Conservation (phyloP, 495 filamentous ascomycete species). For the Daldinia childiae region DNA sequence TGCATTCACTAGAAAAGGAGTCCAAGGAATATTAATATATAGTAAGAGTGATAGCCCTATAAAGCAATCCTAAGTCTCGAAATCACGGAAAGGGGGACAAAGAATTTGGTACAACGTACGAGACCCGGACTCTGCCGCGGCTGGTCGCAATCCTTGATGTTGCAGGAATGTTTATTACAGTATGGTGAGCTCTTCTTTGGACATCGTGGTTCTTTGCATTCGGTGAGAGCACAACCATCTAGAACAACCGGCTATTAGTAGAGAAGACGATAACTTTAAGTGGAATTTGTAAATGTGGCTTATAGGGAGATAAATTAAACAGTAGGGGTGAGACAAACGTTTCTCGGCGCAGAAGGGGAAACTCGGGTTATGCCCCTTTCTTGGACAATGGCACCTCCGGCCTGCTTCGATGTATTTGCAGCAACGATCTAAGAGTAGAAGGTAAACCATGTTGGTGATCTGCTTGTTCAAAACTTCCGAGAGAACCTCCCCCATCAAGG, state of each 20-base stretch:
- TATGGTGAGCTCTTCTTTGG: slow-evolving; percentile 22
- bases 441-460: background rate
- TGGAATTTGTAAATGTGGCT: too few relatives aligned
- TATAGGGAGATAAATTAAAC: background rate
- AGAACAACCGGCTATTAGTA: background rate
- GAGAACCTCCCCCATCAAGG: too few relatives aligned
- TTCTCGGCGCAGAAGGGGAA: slow-evolving; percentile 29
- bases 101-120: background rate
- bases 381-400: slow-evolving; percentile 13
- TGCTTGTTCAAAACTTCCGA: background rate
- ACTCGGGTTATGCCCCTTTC: slow-evolving; percentile 14
- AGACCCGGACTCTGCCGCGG: slow-evolving; percentile 21
- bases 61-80: too few relatives aligned
- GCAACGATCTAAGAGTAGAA: slow-evolving; percentile 17
- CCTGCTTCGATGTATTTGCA: slow-evolving; percentile 17
- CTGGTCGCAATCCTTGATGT: slow-evolving; percentile 20
- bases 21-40: background rate
- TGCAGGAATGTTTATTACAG: slow-evolving; percentile 31
- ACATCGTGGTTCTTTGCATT: slow-evolving; percentile 26
- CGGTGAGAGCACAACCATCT: slow-evolving; percentile 23
- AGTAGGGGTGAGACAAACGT: slow-evolving; percentile 28
- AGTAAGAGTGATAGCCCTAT: background rate
- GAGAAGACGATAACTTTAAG: background rate
- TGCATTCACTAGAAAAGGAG: background rate
- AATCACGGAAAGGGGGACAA: background rate